A percentile compares a stretch with the other conserved stretches of the same genome.
Conservation (phyloP, 2,329 filamentous ascomycete genomes). For the Penicillium glabrum region DNA sequence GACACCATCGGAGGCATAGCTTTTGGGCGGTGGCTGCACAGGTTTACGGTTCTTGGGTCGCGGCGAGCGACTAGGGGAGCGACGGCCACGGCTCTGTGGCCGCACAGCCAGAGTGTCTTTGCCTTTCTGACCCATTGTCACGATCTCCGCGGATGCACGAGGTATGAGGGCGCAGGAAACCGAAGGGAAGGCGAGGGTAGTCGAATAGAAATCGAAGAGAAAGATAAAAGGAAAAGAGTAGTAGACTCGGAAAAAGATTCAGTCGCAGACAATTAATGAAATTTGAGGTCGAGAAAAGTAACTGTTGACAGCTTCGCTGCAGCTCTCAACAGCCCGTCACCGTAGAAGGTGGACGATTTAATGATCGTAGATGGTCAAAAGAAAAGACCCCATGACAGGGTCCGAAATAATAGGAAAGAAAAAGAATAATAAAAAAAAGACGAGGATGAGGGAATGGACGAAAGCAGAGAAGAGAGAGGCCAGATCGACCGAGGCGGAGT, state of each 20-base stretch:
- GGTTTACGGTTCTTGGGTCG: conserved; percentile 38
- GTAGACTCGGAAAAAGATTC: neutral
- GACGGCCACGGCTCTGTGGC: conserved; percentile 33
- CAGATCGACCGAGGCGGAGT: conserved; percentile 33
- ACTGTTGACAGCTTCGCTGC: conserved; percentile 13
- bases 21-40: conserved; percentile 36
- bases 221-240: neutral
- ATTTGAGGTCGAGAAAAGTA: conserved; percentile 2
- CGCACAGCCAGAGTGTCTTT: conserved; percentile 39
- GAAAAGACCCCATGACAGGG: conserved; percentile 37
- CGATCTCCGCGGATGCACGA: conserved; percentile 8
- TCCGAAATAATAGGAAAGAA: conserved; percentile 16
- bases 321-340: conserved; percentile 21
- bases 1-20: conserved; percentile 56
- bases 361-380: conserved; percentile 38
- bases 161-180: conserved; percentile 4
- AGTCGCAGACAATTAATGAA: conserved; percentile 2
- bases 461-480: conserved; percentile 28
- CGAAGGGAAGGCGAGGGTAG: neutral
- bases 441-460: conserved; percentile 29
- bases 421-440: conserved; percentile 15
- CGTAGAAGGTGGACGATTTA: conserved; percentile 25
- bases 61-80: conserved; percentile 42
- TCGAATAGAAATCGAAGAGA: neutral
- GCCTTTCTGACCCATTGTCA: conserved; percentile 30